Percentiles rank a stretch among this genome's conserved stretches.
Conservation (phyloP, 331 rosid genomes). For the Rosa hybrid region DNA sequence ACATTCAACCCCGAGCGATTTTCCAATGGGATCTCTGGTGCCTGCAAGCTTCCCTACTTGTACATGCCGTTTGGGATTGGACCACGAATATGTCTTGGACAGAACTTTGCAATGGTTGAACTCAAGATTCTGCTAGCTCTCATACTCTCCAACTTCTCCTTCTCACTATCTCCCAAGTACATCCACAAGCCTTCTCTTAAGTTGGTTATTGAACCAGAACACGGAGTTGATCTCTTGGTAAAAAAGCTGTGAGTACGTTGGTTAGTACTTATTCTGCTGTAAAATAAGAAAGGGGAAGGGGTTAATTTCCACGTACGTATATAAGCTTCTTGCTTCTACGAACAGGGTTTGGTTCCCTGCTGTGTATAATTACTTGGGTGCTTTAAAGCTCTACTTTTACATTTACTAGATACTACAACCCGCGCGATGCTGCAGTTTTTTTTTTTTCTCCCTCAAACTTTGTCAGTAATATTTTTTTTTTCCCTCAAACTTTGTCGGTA, state of each 20-base stretch:
- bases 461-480: too few species aligned
- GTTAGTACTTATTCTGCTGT: not conserved
- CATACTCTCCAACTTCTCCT: slow-evolving; percentile 33
- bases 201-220: slow-evolving; percentile 37
- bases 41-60: slow-evolving; percentile 40
- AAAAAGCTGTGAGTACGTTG: slow-evolving; percentile 24
- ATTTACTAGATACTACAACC: not conserved
- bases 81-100: slow-evolving; percentile 45
- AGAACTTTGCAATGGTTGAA: slow-evolving; percentile 42
- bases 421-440: too few species aligned
- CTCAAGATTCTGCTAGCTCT: slow-evolving; percentile 38
- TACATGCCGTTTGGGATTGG: slow-evolving; percentile 54
- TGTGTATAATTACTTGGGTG: not conserved
- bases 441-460: too few species aligned
- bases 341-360: not conserved
- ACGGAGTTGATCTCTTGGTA: slow-evolving; percentile 41
- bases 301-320: not conserved
- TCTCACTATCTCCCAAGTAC: slow-evolving; percentile 44
- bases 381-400: not conserved
- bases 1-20: slow-evolving; percentile 43
- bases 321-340: not conserved
- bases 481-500: too few species aligned
- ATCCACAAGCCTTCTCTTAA: slow-evolving; percentile 26
- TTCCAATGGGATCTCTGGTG: slow-evolving; percentile 37
- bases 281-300: not conserved